A percentile compares a stretch with the other conserved stretches of the same genome.
Conservation (phyloP, 1,284 basidiomycete genomes). For the Lentinula novae-zelandiae region DNA sequence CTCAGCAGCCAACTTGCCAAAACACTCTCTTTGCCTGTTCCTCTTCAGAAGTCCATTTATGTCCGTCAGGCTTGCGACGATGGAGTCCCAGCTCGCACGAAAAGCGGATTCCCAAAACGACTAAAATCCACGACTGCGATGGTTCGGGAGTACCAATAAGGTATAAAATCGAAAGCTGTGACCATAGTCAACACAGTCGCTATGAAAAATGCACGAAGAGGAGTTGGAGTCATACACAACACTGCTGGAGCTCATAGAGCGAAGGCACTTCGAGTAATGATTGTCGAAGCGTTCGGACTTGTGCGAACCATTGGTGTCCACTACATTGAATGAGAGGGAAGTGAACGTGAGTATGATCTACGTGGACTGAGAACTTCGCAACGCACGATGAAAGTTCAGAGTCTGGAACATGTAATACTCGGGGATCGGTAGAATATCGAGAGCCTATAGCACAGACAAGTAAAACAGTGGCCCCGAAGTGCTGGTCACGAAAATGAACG, state of each 20-base stretch:
- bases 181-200: neutral
- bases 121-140: slow-evolving; percentile 19
- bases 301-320: slow-evolving; percentile 68
- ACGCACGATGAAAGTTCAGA: slow-evolving; percentile 34
- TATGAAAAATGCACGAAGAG: neutral
- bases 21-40: slow-evolving; percentile 72
- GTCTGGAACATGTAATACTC: slow-evolving; percentile 46
- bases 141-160: slow-evolving; percentile 23
- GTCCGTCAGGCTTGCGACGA: slow-evolving; percentile 36
- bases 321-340: neutral
- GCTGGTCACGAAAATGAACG: slow-evolving; percentile 42
- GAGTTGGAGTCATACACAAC: slow-evolving; percentile 31
- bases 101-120: neutral
- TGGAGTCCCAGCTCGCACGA: slow-evolving; percentile 45
- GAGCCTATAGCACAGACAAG: slow-evolving; percentile 63
- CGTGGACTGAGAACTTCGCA: slow-evolving; percentile 17
- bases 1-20: slow-evolving; percentile 40
- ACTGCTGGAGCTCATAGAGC: slow-evolving; percentile 64
- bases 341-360: neutral
- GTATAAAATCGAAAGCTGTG: slow-evolving; percentile 27
- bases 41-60: slow-evolving; percentile 39
- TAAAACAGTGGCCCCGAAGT: slow-evolving; percentile 56
- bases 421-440: slow-evolving; percentile 56
- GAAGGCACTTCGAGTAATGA: slow-evolving; percentile 47
- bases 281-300: slow-evolving; percentile 48